Evolutionary conservation across 2,329 filamentous ascomycete genomes (phyloP), one percentile per base, ranked within the genome.

Genomic region (Capronia coronata): DNA sequence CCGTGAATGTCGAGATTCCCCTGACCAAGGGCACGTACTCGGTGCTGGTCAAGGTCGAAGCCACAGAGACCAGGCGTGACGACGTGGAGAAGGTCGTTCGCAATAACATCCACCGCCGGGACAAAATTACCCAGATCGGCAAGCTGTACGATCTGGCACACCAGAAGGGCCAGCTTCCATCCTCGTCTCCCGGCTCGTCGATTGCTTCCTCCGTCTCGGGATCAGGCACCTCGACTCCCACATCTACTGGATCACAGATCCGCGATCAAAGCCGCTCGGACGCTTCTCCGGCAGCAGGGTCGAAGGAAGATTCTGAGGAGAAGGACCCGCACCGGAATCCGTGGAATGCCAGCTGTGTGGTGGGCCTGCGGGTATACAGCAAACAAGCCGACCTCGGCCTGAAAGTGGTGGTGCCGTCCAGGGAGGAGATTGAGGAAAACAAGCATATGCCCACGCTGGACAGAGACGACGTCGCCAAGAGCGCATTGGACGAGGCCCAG

Each of bases 1-100:
- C 84, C 1, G 83, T 89, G 37, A 89, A 84, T 43, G 82, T 86
- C 1, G 87, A 94, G 64, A 73, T 93, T 6, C 75, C 82, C 23
- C 78, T 94, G 18, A 80, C 86, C 14, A 77, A 83, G 0, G 87
- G 87, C 11, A 79, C 77, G 30, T 94, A 94, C 67, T 79, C 79
- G 3, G 79, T 94, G 2, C 74, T 87, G 16, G 76, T 91, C 65
- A 88, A 87, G 63, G 76, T 93, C 50, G 81, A 83, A 10, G 85
- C 85, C 2, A 75, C 75, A n/a, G 78, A 83, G 14, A 64, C 68
- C 3, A 59, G 65, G 2, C 77, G 83, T 13, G 63, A 68, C 9
- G 61, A 66, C 3, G 54, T 60, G 16, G 57, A 60, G 38, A 76
- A 87, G 25, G 80, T 86, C 1, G 79, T 91, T 23, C 76, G 79